Evolutionary conservation across 306 rosid species (phyloP).

Genomic region (Abrus pulchellus): DNA sequence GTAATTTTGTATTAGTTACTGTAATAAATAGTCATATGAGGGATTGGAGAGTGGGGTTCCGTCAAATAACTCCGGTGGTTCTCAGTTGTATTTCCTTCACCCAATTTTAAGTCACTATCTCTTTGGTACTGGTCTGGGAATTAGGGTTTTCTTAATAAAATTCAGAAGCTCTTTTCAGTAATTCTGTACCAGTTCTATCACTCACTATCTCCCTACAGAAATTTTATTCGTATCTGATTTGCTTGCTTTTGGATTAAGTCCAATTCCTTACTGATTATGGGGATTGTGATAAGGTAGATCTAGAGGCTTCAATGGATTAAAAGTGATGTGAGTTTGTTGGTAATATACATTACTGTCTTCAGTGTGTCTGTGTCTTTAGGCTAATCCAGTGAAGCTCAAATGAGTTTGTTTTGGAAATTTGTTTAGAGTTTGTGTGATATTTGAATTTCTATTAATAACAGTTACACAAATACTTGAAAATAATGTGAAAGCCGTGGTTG

Average conservation of each 20-base stretch:
- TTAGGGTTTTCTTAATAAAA: no score
- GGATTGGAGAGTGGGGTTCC: no score
- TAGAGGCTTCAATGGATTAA: neutral
- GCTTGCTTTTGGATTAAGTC: slow-evolving; percentile 31
- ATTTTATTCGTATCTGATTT: slow-evolving; percentile 13
- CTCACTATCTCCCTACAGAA: neutral
- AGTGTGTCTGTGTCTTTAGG: slow-evolving; percentile 19
- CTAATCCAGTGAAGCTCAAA: slow-evolving; percentile 7
- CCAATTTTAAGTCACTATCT: no score
- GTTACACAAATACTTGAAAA: slow-evolving; percentile 20
- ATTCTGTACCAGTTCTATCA: no score
- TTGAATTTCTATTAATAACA: slow-evolving; percentile 11
- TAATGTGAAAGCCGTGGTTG: slow-evolving; percentile 20
- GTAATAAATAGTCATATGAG: no score
- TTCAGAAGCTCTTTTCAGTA: no score
- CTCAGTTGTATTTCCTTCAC: no score
- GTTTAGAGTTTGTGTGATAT: slow-evolving; percentile 18
- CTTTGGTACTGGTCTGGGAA: no score
- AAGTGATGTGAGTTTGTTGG: slow-evolving; percentile 14
- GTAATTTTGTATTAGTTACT: no score
- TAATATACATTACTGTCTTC: neutral
- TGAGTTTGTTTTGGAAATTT: slow-evolving; percentile 18
- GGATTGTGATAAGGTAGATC: slow-evolving; percentile 30
- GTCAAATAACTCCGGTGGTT: no score
- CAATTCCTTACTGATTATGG: slow-evolving; percentile 24